Conservation (phyloP, 106 monocot species). For the Hemerocallis citrina region DNA sequence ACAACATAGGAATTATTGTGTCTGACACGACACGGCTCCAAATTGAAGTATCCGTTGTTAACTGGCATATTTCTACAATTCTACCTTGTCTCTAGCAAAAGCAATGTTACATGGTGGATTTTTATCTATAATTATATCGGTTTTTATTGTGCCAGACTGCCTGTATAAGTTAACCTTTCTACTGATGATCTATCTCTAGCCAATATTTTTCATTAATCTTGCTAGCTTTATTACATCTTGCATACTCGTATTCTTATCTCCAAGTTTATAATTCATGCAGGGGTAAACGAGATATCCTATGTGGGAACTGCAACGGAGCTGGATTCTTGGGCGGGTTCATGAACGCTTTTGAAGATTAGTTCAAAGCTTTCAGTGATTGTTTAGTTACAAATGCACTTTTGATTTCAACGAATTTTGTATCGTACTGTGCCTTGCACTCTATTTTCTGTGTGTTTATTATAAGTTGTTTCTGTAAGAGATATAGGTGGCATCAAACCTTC, state of each 20-base stretch:
- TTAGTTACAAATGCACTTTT: not conserved
- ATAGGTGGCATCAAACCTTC: not conserved
- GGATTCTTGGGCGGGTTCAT: conserved; percentile 14
- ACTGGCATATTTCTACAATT: no score
- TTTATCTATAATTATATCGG: not conserved
- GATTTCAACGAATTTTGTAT: no score
- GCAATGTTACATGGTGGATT: not conserved
- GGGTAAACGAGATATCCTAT: conserved; percentile 7
- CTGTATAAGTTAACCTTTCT: no score
- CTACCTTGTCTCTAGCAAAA: no score
- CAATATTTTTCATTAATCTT: no score
- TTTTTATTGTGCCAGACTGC: no score
- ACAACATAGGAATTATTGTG: no score
- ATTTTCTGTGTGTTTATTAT: not conserved
- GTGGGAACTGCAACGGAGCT: conserved; percentile 15
- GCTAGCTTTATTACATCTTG: not conserved
- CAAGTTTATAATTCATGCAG: not conserved
- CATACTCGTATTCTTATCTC: not conserved
- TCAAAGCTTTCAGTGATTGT: not conserved
- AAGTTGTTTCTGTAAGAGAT: not conserved
- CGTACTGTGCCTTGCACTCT: no score
- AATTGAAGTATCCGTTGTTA: no score
- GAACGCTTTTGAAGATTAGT: conserved; percentile 7
- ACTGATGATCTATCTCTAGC: no score
- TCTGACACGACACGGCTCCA: no score